A percentile compares a stretch with the other conserved stretches of the same genome.
These are phyloP conservation scores for Adansonia madagascariensis DNA, from an alignment of 441 rosid genomes.

Conservation along the genomic window DNA sequence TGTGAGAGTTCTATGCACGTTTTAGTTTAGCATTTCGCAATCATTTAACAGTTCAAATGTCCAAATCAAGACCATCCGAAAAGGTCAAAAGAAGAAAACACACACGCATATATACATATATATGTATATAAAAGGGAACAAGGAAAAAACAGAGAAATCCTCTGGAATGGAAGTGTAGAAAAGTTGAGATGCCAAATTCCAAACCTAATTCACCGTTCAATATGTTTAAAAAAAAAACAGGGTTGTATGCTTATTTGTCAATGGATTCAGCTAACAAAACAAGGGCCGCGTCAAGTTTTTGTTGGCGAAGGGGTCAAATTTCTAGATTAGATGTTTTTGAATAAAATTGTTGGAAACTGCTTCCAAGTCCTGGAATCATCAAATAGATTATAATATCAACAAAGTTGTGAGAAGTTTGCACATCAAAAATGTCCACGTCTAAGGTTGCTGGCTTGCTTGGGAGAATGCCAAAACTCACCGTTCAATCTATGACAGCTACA, in stretches of 20 bases:
- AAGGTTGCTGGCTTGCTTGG: not conserved
- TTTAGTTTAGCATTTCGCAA: not conserved
- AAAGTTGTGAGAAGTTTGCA: not conserved
- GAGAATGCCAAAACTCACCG: not conserved
- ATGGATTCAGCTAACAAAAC: not conserved
- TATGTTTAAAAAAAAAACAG: not conserved
- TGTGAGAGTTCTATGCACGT: not conserved
- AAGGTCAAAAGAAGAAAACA: not conserved
- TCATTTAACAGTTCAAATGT: not conserved
- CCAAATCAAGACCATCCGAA: not conserved
- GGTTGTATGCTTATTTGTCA: not conserved
- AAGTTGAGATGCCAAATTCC: not conserved
- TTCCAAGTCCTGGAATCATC: constrained; percentile 5
- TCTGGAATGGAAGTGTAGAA: not conserved
- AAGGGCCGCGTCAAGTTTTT: not conserved
- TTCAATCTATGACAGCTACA: not conserved
- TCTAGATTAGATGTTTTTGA: constrained; percentile 5
- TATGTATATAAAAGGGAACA: not conserved
- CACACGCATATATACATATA: too few species aligned
- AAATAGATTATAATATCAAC: not conserved
- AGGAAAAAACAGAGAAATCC: not conserved
- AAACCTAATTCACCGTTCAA: not conserved
- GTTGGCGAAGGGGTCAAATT: constrained; percentile 1
- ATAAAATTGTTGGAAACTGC: not conserved
- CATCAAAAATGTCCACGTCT: not conserved